Base-by-base conservation (phyloP, 306 rosid species). In the Lupinus albus region DNA sequence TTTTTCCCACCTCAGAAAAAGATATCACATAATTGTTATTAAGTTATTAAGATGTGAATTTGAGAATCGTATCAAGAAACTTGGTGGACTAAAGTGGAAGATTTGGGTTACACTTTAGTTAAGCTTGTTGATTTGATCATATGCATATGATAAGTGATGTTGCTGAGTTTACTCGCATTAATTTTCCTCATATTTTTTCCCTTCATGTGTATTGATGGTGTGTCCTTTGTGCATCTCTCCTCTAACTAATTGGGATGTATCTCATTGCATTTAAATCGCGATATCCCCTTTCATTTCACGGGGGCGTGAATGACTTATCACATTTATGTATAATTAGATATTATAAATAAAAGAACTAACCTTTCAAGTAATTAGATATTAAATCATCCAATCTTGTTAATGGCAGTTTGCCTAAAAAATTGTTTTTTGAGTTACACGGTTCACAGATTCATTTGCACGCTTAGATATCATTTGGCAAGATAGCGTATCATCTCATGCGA, bases 351-450 rank as follows among this genome's bases (percentile, higher is more conserved):
- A n/a, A n/a, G 30, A 25, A 25, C 30, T 25, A 25, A 25, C 30
- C 30, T 25, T 69, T 62, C 61, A 4, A 62, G 46, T 12, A 28
- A 55, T 62, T 62, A 45, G 61, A 38, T 70, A 70, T 47, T 46
- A 45, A 46, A 46, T 36, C 10, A 21, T 45, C 48, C n/a, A 2
- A 64, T 68, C 58, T 56, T 49, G 46, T 32, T 18, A 18, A 39
- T 13, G 64, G 60, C 41, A 25, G 56, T 67, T 67, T 39, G 38
- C 56, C 5, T 57, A 38, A 32, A 3, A 42, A 42, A 42, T 42
- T 16, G 12, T 50, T 50, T 5, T 16, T 9, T 16, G 56, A 16
- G 8, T 50, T 6, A 4, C 56, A 16, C 11, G n/a, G 17, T 50
- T 50, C n/a, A 17, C 12, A 0, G 11, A 10, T 42, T 4, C 30